Evolutionary conservation across 1,139 yeast species (phyloP).

Genomic region (Kodamaea sp.): DNA sequence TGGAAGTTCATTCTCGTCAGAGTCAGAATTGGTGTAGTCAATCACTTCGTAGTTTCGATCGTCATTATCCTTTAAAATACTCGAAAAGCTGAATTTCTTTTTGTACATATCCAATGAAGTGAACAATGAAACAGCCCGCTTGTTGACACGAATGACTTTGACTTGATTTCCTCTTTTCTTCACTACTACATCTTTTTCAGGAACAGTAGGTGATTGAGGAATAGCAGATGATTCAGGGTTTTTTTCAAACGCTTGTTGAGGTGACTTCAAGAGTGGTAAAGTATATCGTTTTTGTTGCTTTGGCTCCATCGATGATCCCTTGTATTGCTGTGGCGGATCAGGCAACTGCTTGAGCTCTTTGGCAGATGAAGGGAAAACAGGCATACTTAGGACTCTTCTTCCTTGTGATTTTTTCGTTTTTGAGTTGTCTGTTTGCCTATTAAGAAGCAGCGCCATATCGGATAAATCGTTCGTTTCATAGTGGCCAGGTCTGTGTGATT

Average conservation of each 20-base stretch:
- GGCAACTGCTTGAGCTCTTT: conserved; percentile 1
- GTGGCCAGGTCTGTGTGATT: conserved; percentile 27
- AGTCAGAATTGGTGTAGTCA: too few species aligned
- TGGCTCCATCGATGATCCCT: conserved; percentile 1
- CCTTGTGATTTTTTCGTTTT: not conserved
- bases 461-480: conserved; percentile 31
- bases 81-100: not conserved
- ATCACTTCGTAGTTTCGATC: too few species aligned
- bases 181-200: conserved; percentile 6
- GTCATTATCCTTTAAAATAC: too few species aligned
- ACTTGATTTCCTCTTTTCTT: conserved; percentile 2
- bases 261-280: not conserved
- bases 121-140: conserved; percentile 14
- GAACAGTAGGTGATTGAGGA: conserved; percentile 3
- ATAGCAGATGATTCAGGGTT: not conserved
- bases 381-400: conserved; percentile 27
- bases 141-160: conserved; percentile 2
- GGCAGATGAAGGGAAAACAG: conserved; percentile 9
- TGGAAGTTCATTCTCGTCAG: too few species aligned
- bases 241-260: not conserved
- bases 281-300: not conserved
- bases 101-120: conserved; percentile 6
- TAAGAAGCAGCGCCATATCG: conserved; percentile 20
- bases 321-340: not conserved
- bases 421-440: conserved; percentile 4